phyloP scores from a whole-genome alignment of 164 flowering plant genomes.

The Cinnamomum chago region DNA sequence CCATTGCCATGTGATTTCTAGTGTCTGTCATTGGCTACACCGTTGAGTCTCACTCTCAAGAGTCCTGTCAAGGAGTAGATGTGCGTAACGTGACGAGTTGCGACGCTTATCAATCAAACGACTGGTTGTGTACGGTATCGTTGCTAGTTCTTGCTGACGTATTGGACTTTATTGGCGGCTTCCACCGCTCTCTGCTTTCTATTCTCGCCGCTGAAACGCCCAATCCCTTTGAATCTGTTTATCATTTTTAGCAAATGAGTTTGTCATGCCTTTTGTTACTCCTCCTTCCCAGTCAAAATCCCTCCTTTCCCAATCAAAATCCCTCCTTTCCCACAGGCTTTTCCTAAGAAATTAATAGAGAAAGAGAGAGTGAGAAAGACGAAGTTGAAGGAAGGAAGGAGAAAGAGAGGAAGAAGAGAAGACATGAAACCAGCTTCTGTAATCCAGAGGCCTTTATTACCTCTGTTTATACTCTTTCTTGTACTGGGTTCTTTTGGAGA shows the following conservation, averaged over 20 bases:
- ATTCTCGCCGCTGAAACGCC: neutral
- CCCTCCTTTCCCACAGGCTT: neutral
- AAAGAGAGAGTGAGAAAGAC: neutral
- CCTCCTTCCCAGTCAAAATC: neutral
- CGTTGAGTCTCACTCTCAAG: too few species aligned
- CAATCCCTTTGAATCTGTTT: too few species aligned
- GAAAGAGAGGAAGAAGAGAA: neutral
- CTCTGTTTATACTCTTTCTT: neutral
- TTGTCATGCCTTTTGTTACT: neutral
- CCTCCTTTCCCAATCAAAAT: neutral
- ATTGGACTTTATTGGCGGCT: neutral
- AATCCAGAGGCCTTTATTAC: neutral
- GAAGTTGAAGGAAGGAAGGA: neutral
- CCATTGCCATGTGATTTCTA: too few species aligned
- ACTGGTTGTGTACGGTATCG: too few species aligned
- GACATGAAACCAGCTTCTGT: neutral
- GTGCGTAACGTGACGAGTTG: too few species aligned
- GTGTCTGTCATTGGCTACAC: too few species aligned
- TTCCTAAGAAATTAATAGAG: neutral
- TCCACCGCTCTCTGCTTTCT: neutral
- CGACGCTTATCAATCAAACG: too few species aligned
- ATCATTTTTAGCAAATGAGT: neutral
- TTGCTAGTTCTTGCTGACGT: neutral
- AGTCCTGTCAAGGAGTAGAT: too few species aligned
- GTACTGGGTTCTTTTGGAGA: neutral